Conservation (phyloP, 192 early-diverging fungal genomes). For the Rhizoclosmatium globosum region DNA sequence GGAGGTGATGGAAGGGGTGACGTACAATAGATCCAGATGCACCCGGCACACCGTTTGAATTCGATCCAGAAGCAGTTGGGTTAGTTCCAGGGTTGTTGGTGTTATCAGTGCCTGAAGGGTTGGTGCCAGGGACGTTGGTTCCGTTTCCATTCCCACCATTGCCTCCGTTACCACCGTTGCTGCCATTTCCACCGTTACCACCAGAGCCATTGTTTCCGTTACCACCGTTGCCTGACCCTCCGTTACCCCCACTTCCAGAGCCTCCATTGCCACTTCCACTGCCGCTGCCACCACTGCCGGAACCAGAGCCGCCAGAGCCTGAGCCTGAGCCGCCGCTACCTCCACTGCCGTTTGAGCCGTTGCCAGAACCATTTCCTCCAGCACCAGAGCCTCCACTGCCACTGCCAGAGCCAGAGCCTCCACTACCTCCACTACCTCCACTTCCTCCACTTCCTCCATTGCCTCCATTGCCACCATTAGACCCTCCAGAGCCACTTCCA, state of each 20-base stretch:
- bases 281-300: not conserved
- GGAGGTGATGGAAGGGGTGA: no score
- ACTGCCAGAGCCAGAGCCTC: slow-evolving; percentile 4
- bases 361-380: not conserved
- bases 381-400: slow-evolving; percentile 1
- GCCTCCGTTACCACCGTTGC: not conserved
- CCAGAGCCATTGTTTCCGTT: slow-evolving; percentile 8
- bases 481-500: slow-evolving; percentile 17
- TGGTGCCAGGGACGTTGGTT: not conserved
- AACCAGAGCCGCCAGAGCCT: slow-evolving; percentile 12
- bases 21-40: not conserved
- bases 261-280: not conserved
- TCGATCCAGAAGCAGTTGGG: not conserved
- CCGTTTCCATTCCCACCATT: slow-evolving; percentile 16
- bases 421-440: not conserved
- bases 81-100: not conserved
- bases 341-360: not conserved
- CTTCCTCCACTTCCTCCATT: not conserved
- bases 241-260: not conserved
- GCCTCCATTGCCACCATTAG: slow-evolving; percentile 11
- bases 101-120: not conserved
- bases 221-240: slow-evolving; percentile 9
- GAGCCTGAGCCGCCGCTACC: slow-evolving; percentile 14
- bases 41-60: not conserved
- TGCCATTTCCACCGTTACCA: not conserved